Conservation (phyloP, 106 monocot species). For the Phalaenopsis aphrodite region DNA sequence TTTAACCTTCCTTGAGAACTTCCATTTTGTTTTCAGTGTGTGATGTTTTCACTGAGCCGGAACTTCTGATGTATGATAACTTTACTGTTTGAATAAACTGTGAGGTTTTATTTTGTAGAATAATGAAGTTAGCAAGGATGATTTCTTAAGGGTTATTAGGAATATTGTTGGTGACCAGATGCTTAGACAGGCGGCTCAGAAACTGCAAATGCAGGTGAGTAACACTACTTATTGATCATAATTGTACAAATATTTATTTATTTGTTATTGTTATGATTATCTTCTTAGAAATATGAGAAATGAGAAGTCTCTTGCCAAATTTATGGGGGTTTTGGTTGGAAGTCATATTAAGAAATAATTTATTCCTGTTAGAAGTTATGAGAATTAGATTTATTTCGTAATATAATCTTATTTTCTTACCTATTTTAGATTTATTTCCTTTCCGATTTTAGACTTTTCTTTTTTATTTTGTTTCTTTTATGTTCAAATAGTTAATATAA, state of each 20-base stretch:
- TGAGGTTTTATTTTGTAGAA: constrained; percentile 26
- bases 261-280: background rate
- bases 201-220: constrained; percentile 72
- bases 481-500: too few relatives aligned
- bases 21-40: background rate
- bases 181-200: constrained; percentile 89
- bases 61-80: background rate
- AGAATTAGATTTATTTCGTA: too few relatives aligned
- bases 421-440: too few relatives aligned
- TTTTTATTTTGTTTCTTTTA: too few relatives aligned
- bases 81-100: background rate
- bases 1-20: background rate
- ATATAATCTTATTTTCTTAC: too few relatives aligned
- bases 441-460: too few relatives aligned
- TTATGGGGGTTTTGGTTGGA: background rate
- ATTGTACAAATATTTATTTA: background rate
- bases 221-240: background rate
- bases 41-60: background rate
- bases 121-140: constrained; percentile 86
- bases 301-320: background rate
- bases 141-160: constrained; percentile 84
- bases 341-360: too few relatives aligned
- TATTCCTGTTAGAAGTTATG: too few relatives aligned
- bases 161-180: constrained; percentile 95
- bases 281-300: background rate